Percentiles rank a stretch among this genome's conserved stretches.
Evolutionary conservation across 768 basidiomycete species (phyloP).

Genomic region (Atractiella rhizophila): DNA sequence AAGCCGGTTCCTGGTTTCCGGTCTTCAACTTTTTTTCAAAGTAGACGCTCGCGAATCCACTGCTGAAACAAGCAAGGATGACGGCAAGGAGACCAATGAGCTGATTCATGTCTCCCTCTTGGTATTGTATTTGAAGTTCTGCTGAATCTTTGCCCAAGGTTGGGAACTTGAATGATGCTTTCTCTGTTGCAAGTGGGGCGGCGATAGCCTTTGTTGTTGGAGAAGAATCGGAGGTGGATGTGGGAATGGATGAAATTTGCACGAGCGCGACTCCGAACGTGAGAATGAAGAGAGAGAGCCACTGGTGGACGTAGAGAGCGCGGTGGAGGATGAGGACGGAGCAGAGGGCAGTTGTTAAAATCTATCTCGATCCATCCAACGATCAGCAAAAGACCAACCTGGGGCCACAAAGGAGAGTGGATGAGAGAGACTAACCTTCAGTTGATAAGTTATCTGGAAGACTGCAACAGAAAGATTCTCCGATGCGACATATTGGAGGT

Average conservation of each 20-base stretch:
- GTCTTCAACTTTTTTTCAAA: slow-evolving; percentile 85
- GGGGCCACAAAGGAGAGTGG: too few relatives aligned
- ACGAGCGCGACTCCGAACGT: slow-evolving; percentile 25
- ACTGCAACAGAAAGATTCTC: slow-evolving; percentile 75
- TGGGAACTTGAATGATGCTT: background rate
- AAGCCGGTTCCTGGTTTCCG: too few relatives aligned
- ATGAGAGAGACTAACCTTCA: slow-evolving; percentile 29
- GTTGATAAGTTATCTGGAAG: slow-evolving; percentile 91
- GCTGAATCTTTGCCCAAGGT: background rate
- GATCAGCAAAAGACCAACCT: too few relatives aligned
- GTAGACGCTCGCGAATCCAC: slow-evolving; percentile 81
- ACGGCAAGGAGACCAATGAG: slow-evolving; percentile 70
- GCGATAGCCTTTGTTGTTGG: background rate
- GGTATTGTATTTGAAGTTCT: background rate
- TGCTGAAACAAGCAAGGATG: slow-evolving; percentile 67
- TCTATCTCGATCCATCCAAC: slow-evolving; percentile 3
- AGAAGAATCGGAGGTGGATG: background rate
- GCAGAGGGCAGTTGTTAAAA: slow-evolving; percentile 54
- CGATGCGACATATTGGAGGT: slow-evolving; percentile 75
- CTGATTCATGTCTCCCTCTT: slow-evolving; percentile 35
- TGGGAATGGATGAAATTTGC: slow-evolving; percentile 36
- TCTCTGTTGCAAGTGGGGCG: background rate
- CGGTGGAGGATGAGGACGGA: slow-evolving; percentile 74
- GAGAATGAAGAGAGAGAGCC: slow-evolving; percentile 37
- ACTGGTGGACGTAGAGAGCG: slow-evolving; percentile 29